A percentile compares a stretch with the other conserved stretches of the same genome.
Conservation (phyloP, 2,329 filamentous ascomycete genomes). For the Fusarium sp. region DNA sequence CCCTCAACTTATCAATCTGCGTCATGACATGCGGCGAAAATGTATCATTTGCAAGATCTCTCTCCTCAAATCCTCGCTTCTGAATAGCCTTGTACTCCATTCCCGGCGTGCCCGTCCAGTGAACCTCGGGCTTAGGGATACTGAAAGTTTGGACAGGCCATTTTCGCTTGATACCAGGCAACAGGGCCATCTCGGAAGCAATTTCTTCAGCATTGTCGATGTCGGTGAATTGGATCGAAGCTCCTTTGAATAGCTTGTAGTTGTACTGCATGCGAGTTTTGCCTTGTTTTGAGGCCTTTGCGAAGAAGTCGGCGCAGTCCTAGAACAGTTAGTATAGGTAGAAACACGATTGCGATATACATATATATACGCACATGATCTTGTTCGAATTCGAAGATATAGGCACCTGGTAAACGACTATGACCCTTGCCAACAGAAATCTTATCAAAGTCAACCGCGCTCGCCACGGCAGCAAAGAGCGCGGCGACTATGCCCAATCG, state of each 20-base stretch:
- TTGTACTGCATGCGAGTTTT: conserved; percentile 62
- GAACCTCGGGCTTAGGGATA: conserved; percentile 58
- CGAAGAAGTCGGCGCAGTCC: conserved; percentile 38
- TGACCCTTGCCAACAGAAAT: conserved; percentile 36
- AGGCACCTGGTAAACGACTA: conserved; percentile 60
- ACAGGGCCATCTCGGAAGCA: conserved; percentile 56
- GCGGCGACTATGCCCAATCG: conserved; percentile 52
- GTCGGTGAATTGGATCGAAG: conserved; percentile 66
- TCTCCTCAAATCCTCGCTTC: conserved; percentile 34
- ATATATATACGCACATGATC: conserved; percentile 56
- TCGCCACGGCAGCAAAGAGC: conserved; percentile 54
- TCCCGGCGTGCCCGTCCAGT: conserved; percentile 56
- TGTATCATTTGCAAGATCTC: conserved; percentile 52
- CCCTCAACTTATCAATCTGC: conserved; percentile 66
- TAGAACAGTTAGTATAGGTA: not conserved
- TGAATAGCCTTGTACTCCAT: conserved; percentile 38
- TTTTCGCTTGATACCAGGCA: conserved; percentile 62
- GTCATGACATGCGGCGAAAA: conserved; percentile 69
- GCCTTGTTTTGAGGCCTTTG: conserved; percentile 52
- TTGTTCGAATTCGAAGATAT: conserved; percentile 67
- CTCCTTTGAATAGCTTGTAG: conserved; percentile 67
- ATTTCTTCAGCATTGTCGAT: conserved; percentile 59
- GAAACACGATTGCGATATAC: too few relatives aligned
- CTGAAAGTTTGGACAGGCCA: conserved; percentile 63
- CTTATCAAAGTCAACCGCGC: conserved; percentile 48